phyloP scores from a whole-genome alignment of 1,284 basidiomycete genomes.

The Papiliotrema fonsecae region DNA sequence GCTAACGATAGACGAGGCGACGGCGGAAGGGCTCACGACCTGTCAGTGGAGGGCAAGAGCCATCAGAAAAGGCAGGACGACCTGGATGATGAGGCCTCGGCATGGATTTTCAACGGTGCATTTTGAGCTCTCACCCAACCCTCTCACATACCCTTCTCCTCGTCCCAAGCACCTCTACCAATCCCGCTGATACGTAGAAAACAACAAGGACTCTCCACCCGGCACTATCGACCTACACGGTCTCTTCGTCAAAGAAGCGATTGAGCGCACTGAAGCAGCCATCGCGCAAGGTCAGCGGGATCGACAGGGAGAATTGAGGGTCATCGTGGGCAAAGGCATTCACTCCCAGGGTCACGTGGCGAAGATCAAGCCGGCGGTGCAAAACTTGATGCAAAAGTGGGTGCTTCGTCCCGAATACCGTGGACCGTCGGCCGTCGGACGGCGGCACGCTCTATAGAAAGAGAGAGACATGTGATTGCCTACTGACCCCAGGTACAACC shows the following conservation, averaged over 20 bases:
- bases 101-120: constrained; percentile 80
- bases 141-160: neutral
- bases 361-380: constrained; percentile 91
- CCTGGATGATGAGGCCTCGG: constrained; percentile 76
- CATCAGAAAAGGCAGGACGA: constrained; percentile 76
- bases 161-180: neutral
- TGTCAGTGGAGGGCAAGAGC: constrained; percentile 75
- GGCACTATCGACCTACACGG: constrained; percentile 87
- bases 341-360: constrained; percentile 75
- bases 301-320: constrained; percentile 65
- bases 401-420: too few relatives aligned
- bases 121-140: neutral
- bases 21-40: constrained; percentile 72
- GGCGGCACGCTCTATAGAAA: too few relatives aligned
- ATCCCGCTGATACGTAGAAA: constrained; percentile 54
- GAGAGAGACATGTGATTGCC: too few relatives aligned
- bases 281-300: constrained; percentile 63
- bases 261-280: constrained; percentile 63
- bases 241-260: constrained; percentile 89
- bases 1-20: constrained; percentile 54
- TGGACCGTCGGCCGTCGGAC: too few relatives aligned
- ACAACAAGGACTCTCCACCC: constrained; percentile 68
- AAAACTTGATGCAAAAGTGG: constrained; percentile 73
- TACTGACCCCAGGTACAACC: constrained; percentile 56
- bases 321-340: constrained; percentile 89